Evolutionary conservation across 352 stramenopile species (phyloP), one percentile per base, ranked within the genome.

Genomic region (Lagenidium giganteum): DNA sequence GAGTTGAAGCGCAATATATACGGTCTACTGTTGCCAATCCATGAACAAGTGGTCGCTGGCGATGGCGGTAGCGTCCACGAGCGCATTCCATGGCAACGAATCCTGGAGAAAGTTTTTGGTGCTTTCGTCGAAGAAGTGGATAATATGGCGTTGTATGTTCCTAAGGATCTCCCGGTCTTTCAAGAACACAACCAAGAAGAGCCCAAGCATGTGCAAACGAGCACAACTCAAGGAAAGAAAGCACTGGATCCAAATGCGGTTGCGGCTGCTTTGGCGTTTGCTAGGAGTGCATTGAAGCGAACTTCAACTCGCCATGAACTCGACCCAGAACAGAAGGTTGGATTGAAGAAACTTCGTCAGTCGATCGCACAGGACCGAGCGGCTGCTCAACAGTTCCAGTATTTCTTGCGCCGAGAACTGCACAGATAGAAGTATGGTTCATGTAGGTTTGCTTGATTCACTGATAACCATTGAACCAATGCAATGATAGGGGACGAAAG

Each of bases 1-100:
- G 77, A 90, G 35, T 42, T 90, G 8, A 87, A 90, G 57, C 80
- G 72, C 17, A 41, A 57, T 2, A 39, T 87, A n/a, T 83, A 75
- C 38, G 56, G 46, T 17, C 29, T 54, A 9, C 49, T 90, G 21
- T 44, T 87, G 3, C 68, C 72, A 6, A 51, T 87, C 17, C 74
- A 87, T 34, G 60, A 77, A 28, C 34, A 50, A 5, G 24, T 88
- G 9, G 46, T 46, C 17, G n/a, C n/a, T n/a, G n/a, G n/a, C n/a
- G n/a, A n/a, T n/a, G n/a, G n/a, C n/a, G n/a, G 11, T 50, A 38
- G 32, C 32, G 32, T 20, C 32, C 32, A 18, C 32, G 32, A 20
- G 32, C 32, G 16, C 11, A 38, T 87, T 22, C 74, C 77, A 16
- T 89, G 77, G 77, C 56, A 57, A 9, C 58, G 57, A 26, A 73